These are phyloP conservation scores for Cadophora sp. DNA, from an alignment of 2,329 filamentous ascomycete species.

Conservation along the genomic window DNA sequence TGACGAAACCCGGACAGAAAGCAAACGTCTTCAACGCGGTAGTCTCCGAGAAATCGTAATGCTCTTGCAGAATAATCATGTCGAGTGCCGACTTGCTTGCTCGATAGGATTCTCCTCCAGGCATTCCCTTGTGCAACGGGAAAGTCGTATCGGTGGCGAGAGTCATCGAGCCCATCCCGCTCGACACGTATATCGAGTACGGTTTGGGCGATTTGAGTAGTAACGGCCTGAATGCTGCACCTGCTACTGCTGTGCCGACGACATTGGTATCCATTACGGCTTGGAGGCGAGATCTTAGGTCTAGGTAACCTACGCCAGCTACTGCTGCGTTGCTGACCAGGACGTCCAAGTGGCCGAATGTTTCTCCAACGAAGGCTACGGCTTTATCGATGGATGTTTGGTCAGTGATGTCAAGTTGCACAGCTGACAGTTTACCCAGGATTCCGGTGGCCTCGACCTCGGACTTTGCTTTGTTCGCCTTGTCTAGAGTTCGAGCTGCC, in stretches of 20 bases:
- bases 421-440: neutral
- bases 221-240: neutral
- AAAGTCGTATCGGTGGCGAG: neutral
- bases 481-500: neutral
- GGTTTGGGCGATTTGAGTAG: neutral
- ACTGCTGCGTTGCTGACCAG: neutral
- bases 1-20: slow-evolving; percentile 1
- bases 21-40: neutral
- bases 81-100: neutral
- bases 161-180: neutral
- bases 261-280: slow-evolving; percentile 3
- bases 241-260: neutral
- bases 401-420: neutral
- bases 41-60: neutral
- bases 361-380: neutral
- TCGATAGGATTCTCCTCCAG: neutral
- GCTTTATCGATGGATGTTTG: slow-evolving; percentile 1
- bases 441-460: neutral
- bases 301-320: neutral
- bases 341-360: neutral
- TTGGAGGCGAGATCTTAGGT: neutral
- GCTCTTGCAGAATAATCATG: slow-evolving; percentile 2
- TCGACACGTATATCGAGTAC: neutral
- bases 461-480: neutral
- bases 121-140: neutral